Base-by-base conservation (phyloP, 1,139 yeast species). In the Arxiozyma slooffiae region DNA sequence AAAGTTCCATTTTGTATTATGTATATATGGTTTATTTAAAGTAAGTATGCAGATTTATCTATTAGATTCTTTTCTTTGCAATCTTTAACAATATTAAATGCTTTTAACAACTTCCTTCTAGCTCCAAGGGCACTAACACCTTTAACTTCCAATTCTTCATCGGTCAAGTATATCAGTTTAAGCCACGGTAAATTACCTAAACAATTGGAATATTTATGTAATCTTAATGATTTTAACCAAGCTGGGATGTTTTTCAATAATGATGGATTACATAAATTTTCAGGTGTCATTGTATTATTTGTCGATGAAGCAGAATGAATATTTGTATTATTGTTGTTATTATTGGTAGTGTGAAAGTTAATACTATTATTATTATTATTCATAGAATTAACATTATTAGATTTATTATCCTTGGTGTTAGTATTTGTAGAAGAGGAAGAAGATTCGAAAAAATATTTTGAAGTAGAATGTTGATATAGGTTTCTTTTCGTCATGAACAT, bases 61-160 rank as follows among this genome's bases (percentile, higher is more conserved):
- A 69, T 67, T 38, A 63, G 49, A 4, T 69, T 72, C 14, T 61
- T 60, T 47, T 70, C 72, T 52, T 67, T 68, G 48, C 64, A 63
- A 48, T 75, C 81, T 60, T 78, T 80, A 46, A 90, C 95, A 51
- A 82, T 83, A 55, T 82, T 88, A 71, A 92, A 92, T 40, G 96
- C 95, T 71, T 94, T 92, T 60, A 92, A 71, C 65, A 92, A 76
- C 68, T 92, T 92, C 54, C 97, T 79, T 57, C 98, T 76, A 0
- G 98, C 98, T 7, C 98, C 98, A 57, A 92, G 76, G 0, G 98
- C 97, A 57, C 81, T 79, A 46, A 92, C 96, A 6, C 99, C 98
- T 53, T 81, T 76, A 4, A 75, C 75, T 59, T 84, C 90, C 60
- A 94, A 74, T 52, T 80, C 79, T 3, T 70, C 77, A 62, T 90